A percentile compares a stretch with the other conserved stretches of the same genome.
These are phyloP conservation scores for Fusarium proliferatum DNA, from an alignment of 2,329 filamentous ascomycete species.

Conservation along the genomic window DNA sequence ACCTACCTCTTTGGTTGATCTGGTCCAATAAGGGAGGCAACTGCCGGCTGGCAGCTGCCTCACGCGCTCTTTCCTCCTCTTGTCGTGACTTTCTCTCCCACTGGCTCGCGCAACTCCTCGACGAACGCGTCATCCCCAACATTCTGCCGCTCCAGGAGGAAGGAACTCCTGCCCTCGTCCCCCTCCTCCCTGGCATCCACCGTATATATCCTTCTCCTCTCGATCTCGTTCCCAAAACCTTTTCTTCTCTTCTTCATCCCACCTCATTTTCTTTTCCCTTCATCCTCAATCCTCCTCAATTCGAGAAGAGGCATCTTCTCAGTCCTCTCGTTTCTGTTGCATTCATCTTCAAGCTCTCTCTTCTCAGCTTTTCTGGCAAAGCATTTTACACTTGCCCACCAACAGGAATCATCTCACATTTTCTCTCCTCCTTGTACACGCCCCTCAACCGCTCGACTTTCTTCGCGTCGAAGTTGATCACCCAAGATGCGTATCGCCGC, in stretches of 20 bases:
- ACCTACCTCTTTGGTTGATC: background rate
- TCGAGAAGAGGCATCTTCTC: conserved; percentile 27
- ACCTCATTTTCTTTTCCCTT: conserved; percentile 15
- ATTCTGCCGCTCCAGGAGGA: conserved; percentile 21
- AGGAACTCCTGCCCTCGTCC: conserved; percentile 30
- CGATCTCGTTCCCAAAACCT: background rate
- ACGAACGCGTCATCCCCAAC: conserved; percentile 38
- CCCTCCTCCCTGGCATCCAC: background rate
- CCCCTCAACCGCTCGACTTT: background rate
- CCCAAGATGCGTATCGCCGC: conserved; percentile 54
- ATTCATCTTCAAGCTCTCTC: conserved; percentile 25
- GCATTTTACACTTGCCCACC: conserved; percentile 16
- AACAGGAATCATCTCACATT: background rate
- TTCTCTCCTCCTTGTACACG: background rate
- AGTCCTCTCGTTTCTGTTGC: conserved; percentile 26
- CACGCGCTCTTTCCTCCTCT: conserved; percentile 23
- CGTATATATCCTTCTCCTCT: conserved; percentile 17
- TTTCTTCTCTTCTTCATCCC: conserved; percentile 25
- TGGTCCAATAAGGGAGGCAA: background rate
- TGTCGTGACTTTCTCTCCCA: conserved; percentile 19
- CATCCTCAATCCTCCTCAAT: conserved; percentile 29
- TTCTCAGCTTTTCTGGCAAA: conserved; percentile 9
- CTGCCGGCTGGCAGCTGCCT: background rate
- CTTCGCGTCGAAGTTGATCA: conserved; percentile 9
- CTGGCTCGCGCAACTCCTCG: conserved; percentile 3